Conservation (phyloP, 106 monocot species). For the Alisma plantagoaquatica region DNA sequence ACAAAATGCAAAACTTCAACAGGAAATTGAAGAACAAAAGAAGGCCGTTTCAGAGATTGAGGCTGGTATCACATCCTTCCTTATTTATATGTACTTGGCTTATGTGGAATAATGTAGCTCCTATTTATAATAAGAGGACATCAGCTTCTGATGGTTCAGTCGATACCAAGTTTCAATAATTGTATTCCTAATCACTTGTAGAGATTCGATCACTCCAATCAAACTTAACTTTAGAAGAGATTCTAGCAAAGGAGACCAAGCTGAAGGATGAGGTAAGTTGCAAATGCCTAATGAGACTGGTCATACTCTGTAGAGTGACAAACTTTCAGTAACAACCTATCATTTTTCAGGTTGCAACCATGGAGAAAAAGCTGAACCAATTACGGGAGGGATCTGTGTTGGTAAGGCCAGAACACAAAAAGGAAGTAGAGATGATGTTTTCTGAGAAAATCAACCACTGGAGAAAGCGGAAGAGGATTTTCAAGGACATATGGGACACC, state of each 20-base stretch:
- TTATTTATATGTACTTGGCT: background rate
- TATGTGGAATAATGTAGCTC: no score
- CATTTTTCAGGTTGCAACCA: conserved; percentile 46
- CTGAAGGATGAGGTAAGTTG: conserved; percentile 46
- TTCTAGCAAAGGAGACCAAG: conserved; percentile 43
- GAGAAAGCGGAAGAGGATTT: conserved; percentile 89
- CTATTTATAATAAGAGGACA: no score
- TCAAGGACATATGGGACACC: conserved; percentile 89
- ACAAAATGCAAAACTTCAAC: conserved; percentile 58
- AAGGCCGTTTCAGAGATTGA: conserved; percentile 63
- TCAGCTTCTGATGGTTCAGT: no score
- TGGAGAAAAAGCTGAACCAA: conserved; percentile 69
- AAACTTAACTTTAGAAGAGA: conserved; percentile 76
- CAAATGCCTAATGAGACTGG: no score
- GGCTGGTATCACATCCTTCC: conserved; percentile 34
- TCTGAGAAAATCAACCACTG: conserved; percentile 77
- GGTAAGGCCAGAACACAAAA: conserved; percentile 84
- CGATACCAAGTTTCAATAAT: no score
- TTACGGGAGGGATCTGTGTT: conserved; percentile 51
- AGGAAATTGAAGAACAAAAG: conserved; percentile 53
- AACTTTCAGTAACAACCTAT: no score
- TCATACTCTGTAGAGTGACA: no score
- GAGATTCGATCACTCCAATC: conserved; percentile 73
- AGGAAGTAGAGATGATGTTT: conserved; percentile 47
- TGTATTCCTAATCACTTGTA: conserved; percentile 8